Conservation (phyloP, 1,284 basidiomycete species). For the Wallemia ichthyophaga region DNA sequence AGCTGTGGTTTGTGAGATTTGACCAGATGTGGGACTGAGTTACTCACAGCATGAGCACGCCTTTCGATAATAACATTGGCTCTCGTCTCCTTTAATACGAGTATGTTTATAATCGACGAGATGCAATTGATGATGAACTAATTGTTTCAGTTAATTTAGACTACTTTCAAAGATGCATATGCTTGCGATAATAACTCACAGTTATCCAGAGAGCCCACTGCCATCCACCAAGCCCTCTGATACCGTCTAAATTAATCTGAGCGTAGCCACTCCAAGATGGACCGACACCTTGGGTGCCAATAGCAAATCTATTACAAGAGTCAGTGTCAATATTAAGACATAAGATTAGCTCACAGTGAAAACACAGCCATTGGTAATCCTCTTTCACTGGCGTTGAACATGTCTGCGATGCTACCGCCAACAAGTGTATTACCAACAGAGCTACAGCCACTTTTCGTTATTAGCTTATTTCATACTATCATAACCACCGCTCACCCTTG, state of each 20-base stretch:
- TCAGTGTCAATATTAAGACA: too few species aligned
- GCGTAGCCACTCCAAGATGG: not conserved
- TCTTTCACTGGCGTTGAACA: not conserved
- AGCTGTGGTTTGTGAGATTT: too few species aligned
- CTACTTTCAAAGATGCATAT: too few species aligned
- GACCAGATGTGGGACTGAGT: too few species aligned
- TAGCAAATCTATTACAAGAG: too few species aligned
- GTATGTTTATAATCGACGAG: not conserved
- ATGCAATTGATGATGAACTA: not conserved
- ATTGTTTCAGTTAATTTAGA: too few species aligned
- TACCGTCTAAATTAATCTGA: not conserved
- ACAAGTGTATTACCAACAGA: not conserved
- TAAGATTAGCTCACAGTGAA: too few species aligned
- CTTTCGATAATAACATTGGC: not conserved
- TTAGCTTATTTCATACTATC: too few species aligned
- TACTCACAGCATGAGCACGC: not conserved
- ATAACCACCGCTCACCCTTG: not conserved
- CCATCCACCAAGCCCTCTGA: not conserved
- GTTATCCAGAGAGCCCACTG: not conserved
- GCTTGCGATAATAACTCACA: too few species aligned
- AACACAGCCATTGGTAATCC: not conserved
- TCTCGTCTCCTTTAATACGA: not conserved
- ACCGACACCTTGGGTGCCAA: not conserved
- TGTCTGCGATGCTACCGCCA: not conserved
- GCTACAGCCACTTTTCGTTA: not conserved